Conservation (phyloP, 108 stramenopile species). For the Cylindrotheca closterium region DNA sequence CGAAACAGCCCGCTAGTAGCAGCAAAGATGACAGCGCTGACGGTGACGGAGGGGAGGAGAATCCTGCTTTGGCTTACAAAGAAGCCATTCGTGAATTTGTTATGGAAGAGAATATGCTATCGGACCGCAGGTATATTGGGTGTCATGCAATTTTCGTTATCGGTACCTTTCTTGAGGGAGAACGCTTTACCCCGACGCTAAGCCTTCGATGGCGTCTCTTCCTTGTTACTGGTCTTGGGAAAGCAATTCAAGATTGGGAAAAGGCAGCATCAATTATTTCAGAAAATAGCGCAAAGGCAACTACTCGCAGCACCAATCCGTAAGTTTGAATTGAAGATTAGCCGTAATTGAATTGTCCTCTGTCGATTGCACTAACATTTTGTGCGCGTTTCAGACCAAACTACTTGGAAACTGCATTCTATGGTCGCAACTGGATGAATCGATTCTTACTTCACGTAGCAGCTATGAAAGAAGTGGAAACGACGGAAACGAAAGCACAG, state of each 20-base stretch:
- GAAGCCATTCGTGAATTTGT: constrained; percentile 71
- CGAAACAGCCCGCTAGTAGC: constrained; percentile 18
- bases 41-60: constrained; percentile 19
- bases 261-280: constrained; percentile 54
- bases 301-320: constrained; percentile 26
- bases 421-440: constrained; percentile 74
- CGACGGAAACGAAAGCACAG: constrained; percentile 36
- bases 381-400: constrained; percentile 39
- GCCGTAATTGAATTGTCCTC: not conserved
- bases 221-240: constrained; percentile 65
- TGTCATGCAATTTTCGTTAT: constrained; percentile 79
- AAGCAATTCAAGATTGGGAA: constrained; percentile 77
- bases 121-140: constrained; percentile 73
- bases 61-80: constrained; percentile 41
- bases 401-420: constrained; percentile 77
- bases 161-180: constrained; percentile 57
- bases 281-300: constrained; percentile 17
- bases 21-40: not conserved
- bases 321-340: too few relatives aligned
- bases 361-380: not conserved
- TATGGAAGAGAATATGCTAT: constrained; percentile 65
- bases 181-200: constrained; percentile 59
- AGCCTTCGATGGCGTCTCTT: constrained; percentile 77
- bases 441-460: constrained; percentile 58
- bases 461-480: constrained; percentile 30